Conservation (phyloP, 164 flowering plant genomes). For the Umbilicus rupestris region DNA sequence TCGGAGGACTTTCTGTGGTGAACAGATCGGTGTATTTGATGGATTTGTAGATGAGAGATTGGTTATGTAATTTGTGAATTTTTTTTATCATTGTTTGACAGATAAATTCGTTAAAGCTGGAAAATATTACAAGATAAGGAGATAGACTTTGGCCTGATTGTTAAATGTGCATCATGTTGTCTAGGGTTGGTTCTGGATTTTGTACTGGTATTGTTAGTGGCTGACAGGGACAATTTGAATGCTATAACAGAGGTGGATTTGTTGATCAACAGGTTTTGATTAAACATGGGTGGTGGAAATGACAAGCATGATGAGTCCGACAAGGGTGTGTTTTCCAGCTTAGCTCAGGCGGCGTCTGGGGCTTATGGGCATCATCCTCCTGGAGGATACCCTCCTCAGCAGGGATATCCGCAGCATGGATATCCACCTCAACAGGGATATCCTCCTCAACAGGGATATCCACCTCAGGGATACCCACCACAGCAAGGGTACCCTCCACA, state of each 20-base stretch:
- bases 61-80: no score
- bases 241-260: not conserved
- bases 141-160: no score
- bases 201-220: not conserved
- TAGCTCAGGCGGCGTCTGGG: slow-evolving; percentile 12
- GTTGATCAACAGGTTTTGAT: not conserved
- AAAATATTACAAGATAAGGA: no score
- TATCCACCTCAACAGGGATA: slow-evolving; percentile 14
- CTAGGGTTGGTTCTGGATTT: no score
- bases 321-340: slow-evolving; percentile 6
- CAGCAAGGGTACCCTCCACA: not conserved
- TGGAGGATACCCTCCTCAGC: slow-evolving; percentile 1
- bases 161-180: no score
- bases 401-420: not conserved
- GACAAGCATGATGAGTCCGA: slow-evolving; percentile 3
- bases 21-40: no score
- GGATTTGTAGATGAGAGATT: no score
- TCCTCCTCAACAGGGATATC: slow-evolving; percentile 20
- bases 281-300: not conserved
- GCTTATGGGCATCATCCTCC: slow-evolving; percentile 30
- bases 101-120: no score
- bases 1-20: no score
- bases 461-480: slow-evolving; percentile 7
- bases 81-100: no score
- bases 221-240: not conserved